Evolutionary conservation across 805 yeast genomes (phyloP).

Genomic region (Kluyveromyces lactis): DNA sequence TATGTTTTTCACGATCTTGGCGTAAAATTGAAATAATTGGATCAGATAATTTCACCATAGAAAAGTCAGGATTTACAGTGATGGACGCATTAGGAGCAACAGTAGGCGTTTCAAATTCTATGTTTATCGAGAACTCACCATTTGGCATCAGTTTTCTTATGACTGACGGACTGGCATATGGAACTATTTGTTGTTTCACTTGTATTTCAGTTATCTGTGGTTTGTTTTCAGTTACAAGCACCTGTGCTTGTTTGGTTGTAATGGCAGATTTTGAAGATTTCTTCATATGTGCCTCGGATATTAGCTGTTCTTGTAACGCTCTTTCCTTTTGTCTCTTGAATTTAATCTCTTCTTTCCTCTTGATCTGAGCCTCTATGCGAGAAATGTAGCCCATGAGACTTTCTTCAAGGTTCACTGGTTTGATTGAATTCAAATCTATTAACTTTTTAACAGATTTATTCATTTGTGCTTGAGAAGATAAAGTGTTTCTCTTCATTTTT

Average conservation of each 20-base stretch:
- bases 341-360: constrained; percentile 5
- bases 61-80: neutral
- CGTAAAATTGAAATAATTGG: neutral
- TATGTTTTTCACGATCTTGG: neutral
- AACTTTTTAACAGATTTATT: constrained; percentile 14
- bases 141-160: neutral
- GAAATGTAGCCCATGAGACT: constrained; percentile 14
- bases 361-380: constrained; percentile 1
- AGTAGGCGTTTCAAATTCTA: neutral
- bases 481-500: constrained; percentile 16
- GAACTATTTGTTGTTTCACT: neutral
- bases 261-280: no score
- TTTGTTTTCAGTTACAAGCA: neutral
- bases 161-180: neutral
- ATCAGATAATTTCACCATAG: neutral
- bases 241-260: no score
- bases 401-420: constrained; percentile 8
- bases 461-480: constrained; percentile 17
- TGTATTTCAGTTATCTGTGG: neutral
- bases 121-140: neutral
- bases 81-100: neutral
- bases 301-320: neutral
- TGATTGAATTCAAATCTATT: constrained; percentile 8
- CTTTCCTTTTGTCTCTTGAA: constrained; percentile 1
- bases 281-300: no score